Conservation (phyloP, 495 filamentous ascomycete genomes). For the Neurospora tetrasperma region DNA sequence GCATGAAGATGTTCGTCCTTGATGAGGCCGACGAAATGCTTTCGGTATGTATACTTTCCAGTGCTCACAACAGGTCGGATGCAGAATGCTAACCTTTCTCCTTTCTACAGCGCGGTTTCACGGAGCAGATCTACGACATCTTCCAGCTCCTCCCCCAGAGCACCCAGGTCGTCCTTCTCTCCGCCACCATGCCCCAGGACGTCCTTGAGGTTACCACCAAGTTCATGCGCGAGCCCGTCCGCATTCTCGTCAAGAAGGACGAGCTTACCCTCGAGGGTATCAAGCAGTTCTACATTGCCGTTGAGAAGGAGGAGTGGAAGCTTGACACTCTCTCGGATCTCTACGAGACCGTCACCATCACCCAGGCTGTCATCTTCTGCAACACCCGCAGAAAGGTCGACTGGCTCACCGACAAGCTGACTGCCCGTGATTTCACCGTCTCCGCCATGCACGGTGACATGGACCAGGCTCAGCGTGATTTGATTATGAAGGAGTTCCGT, state of each 20-base stretch:
- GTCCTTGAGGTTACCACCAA: constrained; percentile 99
- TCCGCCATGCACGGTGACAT: constrained; percentile 99
- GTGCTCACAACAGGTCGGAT: neutral
- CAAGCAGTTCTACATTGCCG: constrained; percentile 99
- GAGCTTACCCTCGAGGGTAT: constrained; percentile 96
- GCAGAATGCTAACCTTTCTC: constrained; percentile 6
- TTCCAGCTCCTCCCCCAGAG: constrained; percentile 93
- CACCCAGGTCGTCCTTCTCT: constrained; percentile 96
- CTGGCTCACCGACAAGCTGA: constrained; percentile 99
- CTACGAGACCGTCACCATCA: constrained; percentile 98
- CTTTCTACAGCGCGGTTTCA: constrained; percentile 70
- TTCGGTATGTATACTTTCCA: constrained; percentile 51
- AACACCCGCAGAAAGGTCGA: constrained; percentile 99
- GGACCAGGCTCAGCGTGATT: constrained; percentile 94
- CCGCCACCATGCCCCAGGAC: constrained; percentile 94
- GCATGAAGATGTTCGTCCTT: constrained; percentile 98
- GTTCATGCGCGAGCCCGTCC: constrained; percentile 99
- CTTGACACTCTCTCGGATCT: constrained; percentile 99
- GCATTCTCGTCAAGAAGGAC: constrained; percentile 98
- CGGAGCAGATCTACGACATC: constrained; percentile 99
- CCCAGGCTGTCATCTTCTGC: constrained; percentile 99
- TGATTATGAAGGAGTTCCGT: constrained; percentile 98
- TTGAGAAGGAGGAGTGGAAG: constrained; percentile 99
- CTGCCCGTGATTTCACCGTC: constrained; percentile 94
- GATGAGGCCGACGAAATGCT: constrained; percentile 87